Percentiles rank a stretch among this genome's conserved stretches.
phyloP scores from a whole-genome alignment of 2,329 filamentous ascomycete genomes.

The Claviceps sp. region DNA sequence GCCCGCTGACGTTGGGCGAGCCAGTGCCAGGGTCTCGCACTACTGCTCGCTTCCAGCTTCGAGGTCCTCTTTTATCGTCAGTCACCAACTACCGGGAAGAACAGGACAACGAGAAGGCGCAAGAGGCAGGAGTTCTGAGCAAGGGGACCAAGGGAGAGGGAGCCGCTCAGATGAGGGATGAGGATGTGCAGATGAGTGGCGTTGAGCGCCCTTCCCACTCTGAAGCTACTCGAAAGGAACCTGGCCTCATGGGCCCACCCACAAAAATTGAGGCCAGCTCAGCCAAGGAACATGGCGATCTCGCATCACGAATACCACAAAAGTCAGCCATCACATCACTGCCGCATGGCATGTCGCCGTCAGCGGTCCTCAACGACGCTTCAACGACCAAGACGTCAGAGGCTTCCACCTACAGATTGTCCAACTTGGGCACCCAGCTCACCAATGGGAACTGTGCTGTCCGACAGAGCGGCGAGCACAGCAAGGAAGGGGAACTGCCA shows the following conservation, averaged over 20 bases:
- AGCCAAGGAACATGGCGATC: slow-evolving; percentile 27
- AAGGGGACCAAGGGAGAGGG: slow-evolving; percentile 31
- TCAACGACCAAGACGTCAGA: slow-evolving; percentile 87
- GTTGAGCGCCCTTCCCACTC: slow-evolving; percentile 33
- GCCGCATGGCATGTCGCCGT: slow-evolving; percentile 44
- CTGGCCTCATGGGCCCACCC: slow-evolving; percentile 36
- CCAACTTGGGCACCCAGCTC: slow-evolving; percentile 55
- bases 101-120: slow-evolving; percentile 29
- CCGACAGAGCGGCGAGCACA: slow-evolving; percentile 21
- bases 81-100: slow-evolving; percentile 51
- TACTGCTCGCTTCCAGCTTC: slow-evolving; percentile 40
- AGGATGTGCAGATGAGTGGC: slow-evolving; percentile 50
- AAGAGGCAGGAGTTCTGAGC: slow-evolving; percentile 23
- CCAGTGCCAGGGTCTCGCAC: slow-evolving; percentile 42
- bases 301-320: slow-evolving; percentile 50
- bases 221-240: slow-evolving; percentile 25
- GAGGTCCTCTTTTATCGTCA: slow-evolving; percentile 27
- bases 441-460: slow-evolving; percentile 51
- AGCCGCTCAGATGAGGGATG: background rate
- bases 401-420: slow-evolving; percentile 49
- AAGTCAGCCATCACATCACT: slow-evolving; percentile 45
- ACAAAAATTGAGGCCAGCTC: slow-evolving; percentile 23
- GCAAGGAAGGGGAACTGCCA: slow-evolving; percentile 30
- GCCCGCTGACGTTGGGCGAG: slow-evolving; percentile 50
- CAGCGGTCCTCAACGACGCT: slow-evolving; percentile 62